Base-by-base conservation (phyloP, 176 grass and related monocot species). In the Triticum turgidum region DNA sequence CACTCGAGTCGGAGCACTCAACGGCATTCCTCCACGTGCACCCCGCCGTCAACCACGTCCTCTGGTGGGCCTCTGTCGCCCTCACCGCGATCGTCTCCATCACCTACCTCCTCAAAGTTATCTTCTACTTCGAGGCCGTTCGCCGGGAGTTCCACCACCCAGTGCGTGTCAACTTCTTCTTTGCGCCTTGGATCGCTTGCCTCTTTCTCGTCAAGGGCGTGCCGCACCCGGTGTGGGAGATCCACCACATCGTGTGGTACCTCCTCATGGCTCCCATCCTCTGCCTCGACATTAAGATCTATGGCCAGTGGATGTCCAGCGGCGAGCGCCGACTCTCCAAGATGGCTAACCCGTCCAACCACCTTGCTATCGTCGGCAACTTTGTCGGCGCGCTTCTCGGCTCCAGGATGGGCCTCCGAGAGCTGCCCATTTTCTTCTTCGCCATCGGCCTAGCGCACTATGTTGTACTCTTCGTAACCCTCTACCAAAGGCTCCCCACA, bases 151-250 rank as follows among this genome's bases (percentile, higher is more conserved):
- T 91, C 84, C 72, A 86, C 21, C 95, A 97, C 86, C 95, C 93
- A 10, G 89, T 97, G 11, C 92, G 95, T 12, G 86, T 92, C 76
- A 97, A 97, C 88, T 97, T 94, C 83, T 91, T 97, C 89, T 97
- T 93, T 73, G 90, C 90, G 12, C 95, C 95, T 0, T 97, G 92
- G 92, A 94, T 97, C 52, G 88, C 92, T 5, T 87, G 87, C 68
- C 90, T 97, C 3, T 84, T 94, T 32, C 89, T 97, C 5, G 65
- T 94, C 9, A 90, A 97, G 80, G 89, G 86, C 12, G 0, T 81
- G 37, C 92, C 92, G 1, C 6, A 1, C 0, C 74, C 84, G 3
- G 63, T 52, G 7, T 12, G 13, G 22, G 25, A 30, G 27, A 11
- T 71, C 30, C 62, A 89, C 71, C 78, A 67, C n/a, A 5, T 62